These are phyloP conservation scores for Quercus ilex DNA, from an alignment of 306 rosid genomes.

Conservation along the genomic window DNA sequence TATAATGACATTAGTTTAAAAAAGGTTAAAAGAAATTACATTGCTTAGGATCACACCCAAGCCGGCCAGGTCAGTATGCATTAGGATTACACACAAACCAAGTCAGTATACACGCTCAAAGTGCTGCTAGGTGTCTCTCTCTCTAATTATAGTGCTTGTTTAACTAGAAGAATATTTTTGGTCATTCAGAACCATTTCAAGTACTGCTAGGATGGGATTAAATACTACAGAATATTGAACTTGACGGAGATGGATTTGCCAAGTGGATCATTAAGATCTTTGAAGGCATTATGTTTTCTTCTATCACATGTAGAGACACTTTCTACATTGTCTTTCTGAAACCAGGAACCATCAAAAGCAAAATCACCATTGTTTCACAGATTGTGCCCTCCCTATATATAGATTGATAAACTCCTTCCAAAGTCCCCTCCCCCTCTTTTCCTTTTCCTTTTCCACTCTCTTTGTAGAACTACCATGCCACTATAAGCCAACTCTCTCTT, in stretches of 20 bases:
- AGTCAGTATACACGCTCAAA: too few relatives aligned
- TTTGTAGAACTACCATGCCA: too few relatives aligned
- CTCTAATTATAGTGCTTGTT: too few relatives aligned
- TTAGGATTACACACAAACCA: too few relatives aligned
- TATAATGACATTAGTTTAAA: neutral
- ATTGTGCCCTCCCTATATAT: neutral
- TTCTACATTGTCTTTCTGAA: neutral
- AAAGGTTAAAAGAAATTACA: too few relatives aligned
- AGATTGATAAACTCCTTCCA: neutral
- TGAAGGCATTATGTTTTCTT: too few relatives aligned
- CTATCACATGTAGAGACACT: neutral
- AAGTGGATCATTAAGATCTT: constrained; percentile 21
- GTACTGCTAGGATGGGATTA: too few relatives aligned
- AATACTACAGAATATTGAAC: neutral
- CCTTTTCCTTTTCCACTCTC: neutral
- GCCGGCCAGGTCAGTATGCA: too few relatives aligned
- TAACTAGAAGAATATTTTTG: too few relatives aligned
- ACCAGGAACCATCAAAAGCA: neutral
- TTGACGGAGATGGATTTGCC: constrained; percentile 6
- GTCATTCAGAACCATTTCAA: too few relatives aligned
- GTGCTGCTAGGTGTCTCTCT: too few relatives aligned
- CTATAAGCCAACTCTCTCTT: neutral
- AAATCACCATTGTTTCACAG: neutral
- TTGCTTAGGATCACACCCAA: too few relatives aligned
- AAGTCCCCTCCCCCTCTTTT: neutral